Base-by-base conservation (phyloP, 2,329 filamentous ascomycete species). In the Coniochaeta pulveracea region DNA sequence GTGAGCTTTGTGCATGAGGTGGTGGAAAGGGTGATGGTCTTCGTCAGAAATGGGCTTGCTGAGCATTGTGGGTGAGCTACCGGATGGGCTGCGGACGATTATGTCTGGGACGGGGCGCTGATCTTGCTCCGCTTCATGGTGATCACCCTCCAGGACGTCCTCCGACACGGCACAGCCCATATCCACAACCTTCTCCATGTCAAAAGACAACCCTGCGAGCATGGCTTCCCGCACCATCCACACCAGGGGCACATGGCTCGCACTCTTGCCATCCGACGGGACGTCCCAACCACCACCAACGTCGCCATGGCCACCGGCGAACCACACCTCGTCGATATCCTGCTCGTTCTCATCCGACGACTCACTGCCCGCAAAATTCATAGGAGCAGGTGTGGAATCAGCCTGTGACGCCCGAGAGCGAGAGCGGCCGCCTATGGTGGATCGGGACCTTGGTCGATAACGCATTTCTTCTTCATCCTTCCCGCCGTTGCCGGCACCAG, bases 291-390 rank as follows among this genome's bases (percentile, higher is more conserved):
- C 83, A 8, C 83, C 83, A 2, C 83, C 83, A 19, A 88, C 75
- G 40, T 89, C 83, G 2, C 74, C 83, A 41, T 93, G 84, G 9
- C 78, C 76, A 7, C 84, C 84, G 0, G 82, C 66, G 46, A 91
- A 91, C 79, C 80, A 84, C 1, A 89, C 70, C 46, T 91, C 84
- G 38, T 83, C 71, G 30, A 89, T 80, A 43, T 89, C 80, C 47
- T 88, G 82, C 1, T 66, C 62, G 0, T 53, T 56, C 3, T 64
- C 62, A 15, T 67, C 61, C 7, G 63, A 58, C 1, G 61, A 58
- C n/a, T 51, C 41, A 15, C 54, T 42, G 4, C 43, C 42, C 12
- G 26, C 40, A 15, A 54, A 45, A 3, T 42, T 44, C 2, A 31
- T 33, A n/a, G 28, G 28, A n/a, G 7, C 19, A 12, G 25, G 14